Conservation (phyloP, 352 stramenopile genomes). For the Phytophthora pinifolia region DNA sequence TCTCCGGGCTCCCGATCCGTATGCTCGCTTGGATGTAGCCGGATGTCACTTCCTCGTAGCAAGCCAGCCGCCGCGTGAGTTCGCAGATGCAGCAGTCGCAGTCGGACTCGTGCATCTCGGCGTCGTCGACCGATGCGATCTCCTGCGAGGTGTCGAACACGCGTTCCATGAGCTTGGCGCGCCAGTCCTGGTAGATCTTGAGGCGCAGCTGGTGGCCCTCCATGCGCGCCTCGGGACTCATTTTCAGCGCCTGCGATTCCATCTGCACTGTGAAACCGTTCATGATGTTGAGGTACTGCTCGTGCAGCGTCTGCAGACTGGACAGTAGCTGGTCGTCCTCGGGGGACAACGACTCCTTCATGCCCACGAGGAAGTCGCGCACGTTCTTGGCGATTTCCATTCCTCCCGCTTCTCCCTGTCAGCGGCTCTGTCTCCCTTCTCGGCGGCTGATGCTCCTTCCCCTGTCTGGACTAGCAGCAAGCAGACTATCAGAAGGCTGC, state of each 20-base stretch:
- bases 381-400: slow-evolving; percentile 88
- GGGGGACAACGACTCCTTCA: slow-evolving; percentile 70
- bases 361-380: slow-evolving; percentile 75
- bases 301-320: slow-evolving; percentile 66
- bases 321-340: slow-evolving; percentile 70
- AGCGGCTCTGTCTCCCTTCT: slow-evolving; percentile 15
- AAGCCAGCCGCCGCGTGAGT: slow-evolving; percentile 43
- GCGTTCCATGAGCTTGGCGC: slow-evolving; percentile 67
- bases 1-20: slow-evolving; percentile 49
- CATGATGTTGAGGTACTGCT: slow-evolving; percentile 74
- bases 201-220: slow-evolving; percentile 71
- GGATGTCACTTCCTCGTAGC: slow-evolving; percentile 58
- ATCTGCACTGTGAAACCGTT: slow-evolving; percentile 61
- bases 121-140: slow-evolving; percentile 39
- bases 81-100: slow-evolving; percentile 65
- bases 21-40: slow-evolving; percentile 64
- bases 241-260: slow-evolving; percentile 54
- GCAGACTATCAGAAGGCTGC: slow-evolving; percentile 17
- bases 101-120: slow-evolving; percentile 33
- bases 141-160: slow-evolving; percentile 58
- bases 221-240: slow-evolving; percentile 77
- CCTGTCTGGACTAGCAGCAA: slow-evolving; percentile 18
- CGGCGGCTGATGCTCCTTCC: slow-evolving; percentile 19
- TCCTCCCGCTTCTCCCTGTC: slow-evolving; percentile 22
- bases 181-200: slow-evolving; percentile 86